phyloP scores from a whole-genome alignment of 1,284 basidiomycete genomes.

The Apiotrichum mycotoxinovorans region DNA sequence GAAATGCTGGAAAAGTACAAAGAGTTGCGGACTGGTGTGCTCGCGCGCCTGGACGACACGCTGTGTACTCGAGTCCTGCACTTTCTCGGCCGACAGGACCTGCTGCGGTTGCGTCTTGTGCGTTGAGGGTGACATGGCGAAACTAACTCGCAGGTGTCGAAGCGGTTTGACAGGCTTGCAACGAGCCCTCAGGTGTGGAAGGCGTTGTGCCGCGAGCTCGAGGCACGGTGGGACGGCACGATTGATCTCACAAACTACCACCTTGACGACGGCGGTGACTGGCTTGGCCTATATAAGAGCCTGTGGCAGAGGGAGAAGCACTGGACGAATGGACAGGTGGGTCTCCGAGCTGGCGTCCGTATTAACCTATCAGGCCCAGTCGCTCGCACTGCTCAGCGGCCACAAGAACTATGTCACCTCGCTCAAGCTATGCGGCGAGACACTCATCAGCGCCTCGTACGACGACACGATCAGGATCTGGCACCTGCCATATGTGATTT shows the following conservation, averaged over 20 bases:
- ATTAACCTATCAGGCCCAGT: constrained; percentile 59
- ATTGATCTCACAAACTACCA: constrained; percentile 19
- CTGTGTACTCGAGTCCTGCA: constrained; percentile 65
- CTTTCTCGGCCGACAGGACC: constrained; percentile 62
- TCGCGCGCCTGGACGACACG: constrained; percentile 67
- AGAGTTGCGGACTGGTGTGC: constrained; percentile 72
- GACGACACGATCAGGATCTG: constrained; percentile 82
- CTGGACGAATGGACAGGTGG: constrained; percentile 54
- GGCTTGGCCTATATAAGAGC: constrained; percentile 75
- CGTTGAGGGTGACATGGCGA: constrained; percentile 46
- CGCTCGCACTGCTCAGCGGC: constrained; percentile 69
- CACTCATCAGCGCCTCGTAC: constrained; percentile 78
- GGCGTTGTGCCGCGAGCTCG: constrained; percentile 28
- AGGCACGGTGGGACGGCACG: constrained; percentile 27
- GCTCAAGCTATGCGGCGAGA: constrained; percentile 64
- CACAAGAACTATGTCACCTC: constrained; percentile 87
- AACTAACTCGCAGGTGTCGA: constrained; percentile 60
- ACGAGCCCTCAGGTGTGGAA: constrained; percentile 72
- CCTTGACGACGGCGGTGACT: constrained; percentile 62
- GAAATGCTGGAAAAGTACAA: constrained; percentile 75
- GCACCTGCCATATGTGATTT: constrained; percentile 68
- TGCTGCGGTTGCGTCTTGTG: constrained; percentile 53
- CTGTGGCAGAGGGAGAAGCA: constrained; percentile 83
- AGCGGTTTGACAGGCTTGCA: constrained; percentile 67
- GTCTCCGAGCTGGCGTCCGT: not conserved